These are phyloP conservation scores for Apocynum venetum DNA, from an alignment of 257 asterid genomes.

Conservation along the genomic window DNA sequence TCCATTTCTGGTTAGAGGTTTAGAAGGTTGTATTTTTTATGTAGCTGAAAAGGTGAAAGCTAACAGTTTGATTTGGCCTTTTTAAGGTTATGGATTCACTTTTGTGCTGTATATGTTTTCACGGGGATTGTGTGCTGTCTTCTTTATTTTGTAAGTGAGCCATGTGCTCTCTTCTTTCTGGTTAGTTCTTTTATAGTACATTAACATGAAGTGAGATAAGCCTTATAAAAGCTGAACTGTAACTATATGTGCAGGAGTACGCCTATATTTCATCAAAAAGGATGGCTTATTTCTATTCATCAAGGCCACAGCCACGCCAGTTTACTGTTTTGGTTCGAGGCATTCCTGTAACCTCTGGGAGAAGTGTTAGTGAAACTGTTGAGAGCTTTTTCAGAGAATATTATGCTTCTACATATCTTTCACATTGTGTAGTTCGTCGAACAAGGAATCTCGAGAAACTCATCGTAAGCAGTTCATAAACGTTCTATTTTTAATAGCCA, in stretches of 20 bases:
- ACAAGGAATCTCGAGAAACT: constrained; percentile 68
- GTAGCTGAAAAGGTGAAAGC: constrained; percentile 4
- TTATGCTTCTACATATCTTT: constrained; percentile 85
- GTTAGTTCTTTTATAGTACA: constrained; percentile 8
- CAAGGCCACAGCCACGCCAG: constrained; percentile 70
- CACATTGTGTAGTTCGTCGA: constrained; percentile 77
- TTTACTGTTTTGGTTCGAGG: constrained; percentile 91
- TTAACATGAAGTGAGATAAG: constrained; percentile 7
- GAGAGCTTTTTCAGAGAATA: constrained; percentile 71
- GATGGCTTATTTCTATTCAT: constrained; percentile 60
- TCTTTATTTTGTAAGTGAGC: constrained; percentile 81
- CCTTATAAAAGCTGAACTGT: constrained; percentile 15
- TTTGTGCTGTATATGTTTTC: constrained; percentile 77
- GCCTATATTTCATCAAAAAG: constrained; percentile 69
- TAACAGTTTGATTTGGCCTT: constrained; percentile 30
- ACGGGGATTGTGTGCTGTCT: constrained; percentile 93
- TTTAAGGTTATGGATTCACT: constrained; percentile 96
- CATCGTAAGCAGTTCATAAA: constrained; percentile 53
- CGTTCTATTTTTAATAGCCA: constrained; percentile 13
- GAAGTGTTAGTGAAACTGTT: constrained; percentile 63
- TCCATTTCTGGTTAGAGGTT: background rate
- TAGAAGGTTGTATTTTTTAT: background rate
- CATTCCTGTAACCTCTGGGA: constrained; percentile 65
- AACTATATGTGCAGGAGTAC: constrained; percentile 67
- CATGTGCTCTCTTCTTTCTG: constrained; percentile 13